Evolutionary conservation across 225 moss, liverwort and hornwort genomes (phyloP), one percentile per base, ranked within the genome.

Genomic region (Takakia lepidozioides): DNA sequence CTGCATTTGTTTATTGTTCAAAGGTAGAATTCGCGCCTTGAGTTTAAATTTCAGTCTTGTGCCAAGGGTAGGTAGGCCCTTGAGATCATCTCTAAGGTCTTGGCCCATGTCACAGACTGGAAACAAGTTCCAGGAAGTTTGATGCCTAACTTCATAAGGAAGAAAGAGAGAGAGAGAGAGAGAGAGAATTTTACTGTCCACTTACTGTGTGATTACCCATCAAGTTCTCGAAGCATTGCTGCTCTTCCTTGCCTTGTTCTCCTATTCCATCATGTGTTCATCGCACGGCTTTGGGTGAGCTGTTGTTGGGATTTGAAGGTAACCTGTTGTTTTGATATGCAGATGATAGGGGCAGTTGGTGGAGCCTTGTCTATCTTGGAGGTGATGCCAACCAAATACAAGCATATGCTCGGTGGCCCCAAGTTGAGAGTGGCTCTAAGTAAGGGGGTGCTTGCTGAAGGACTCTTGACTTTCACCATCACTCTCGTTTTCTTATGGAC

Each of bases 371-470:
- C 78, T 4, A 51, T 88, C 1, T 25, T 59, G 49, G 63, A 63
- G 25, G 30, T 86, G 14, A 70, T 62, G 26, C 93, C 93, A 4
- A 59, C 64, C 1, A 54, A 78, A 14, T 81, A 76, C 44, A 73
- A 51, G 19, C 71, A 80, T 63, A 47, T 75, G 32, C 59, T 93
- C 0, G 83, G 73, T 1, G 86, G 93, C 11, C 86, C 83, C 3
- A 63, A 55, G 38, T 56, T 88, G 41, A 81, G 76, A 40, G 88
- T 93, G 58, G 76, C 78, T 65, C 53, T 77, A 3, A 23, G 69
- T 15, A 81, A 74, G 20, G 93, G 93, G 23, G 69, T 73, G 8
- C 27, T 86, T 9, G 88, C 70, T 11, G 93, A 93, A 60, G 93
- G 74, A 17, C 54, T 81, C 0, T 47, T 93, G 26, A 73, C 81